Conservation (phyloP, 2,329 filamentous ascomycete genomes). For the Curvularia verruculosa region DNA sequence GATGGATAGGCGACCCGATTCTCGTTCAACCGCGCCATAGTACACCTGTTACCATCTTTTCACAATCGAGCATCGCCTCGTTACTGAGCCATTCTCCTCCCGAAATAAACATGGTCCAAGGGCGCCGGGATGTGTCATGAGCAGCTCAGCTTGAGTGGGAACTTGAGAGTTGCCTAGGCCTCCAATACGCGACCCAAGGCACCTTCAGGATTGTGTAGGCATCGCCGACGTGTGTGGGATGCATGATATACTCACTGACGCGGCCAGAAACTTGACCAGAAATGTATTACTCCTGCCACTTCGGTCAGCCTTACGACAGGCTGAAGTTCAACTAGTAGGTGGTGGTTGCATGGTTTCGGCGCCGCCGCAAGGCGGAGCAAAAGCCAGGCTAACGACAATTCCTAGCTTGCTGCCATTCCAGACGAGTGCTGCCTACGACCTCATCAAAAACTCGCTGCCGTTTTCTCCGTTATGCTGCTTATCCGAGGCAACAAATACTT, state of each 20-base stretch:
- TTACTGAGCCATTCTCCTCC: not conserved
- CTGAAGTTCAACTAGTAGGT: conserved; percentile 29
- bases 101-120: not conserved
- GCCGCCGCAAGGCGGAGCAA: conserved; percentile 31
- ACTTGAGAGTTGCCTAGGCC: conserved; percentile 11
- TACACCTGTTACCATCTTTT: not conserved
- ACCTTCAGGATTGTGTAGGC: conserved; percentile 12
- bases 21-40: not conserved
- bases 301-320: conserved; percentile 42
- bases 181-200: conserved; percentile 19
- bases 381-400: conserved; percentile 13
- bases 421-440: conserved; percentile 18
- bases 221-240: conserved; percentile 17
- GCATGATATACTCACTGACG: conserved; percentile 17
- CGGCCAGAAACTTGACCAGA: conserved; percentile 22
- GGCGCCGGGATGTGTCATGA: not conserved
- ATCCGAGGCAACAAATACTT: conserved; percentile 3
- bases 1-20: conserved; percentile 1
- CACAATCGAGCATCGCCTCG: not conserved
- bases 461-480: conserved; percentile 2
- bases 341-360: conserved; percentile 36
- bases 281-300: conserved; percentile 24
- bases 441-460: not conserved
- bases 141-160: conserved; percentile 6
- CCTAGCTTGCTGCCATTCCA: conserved; percentile 18